phyloP scores from a whole-genome alignment of 2,329 filamentous ascomycete genomes.

The Ophiosphaerella narmari region DNA sequence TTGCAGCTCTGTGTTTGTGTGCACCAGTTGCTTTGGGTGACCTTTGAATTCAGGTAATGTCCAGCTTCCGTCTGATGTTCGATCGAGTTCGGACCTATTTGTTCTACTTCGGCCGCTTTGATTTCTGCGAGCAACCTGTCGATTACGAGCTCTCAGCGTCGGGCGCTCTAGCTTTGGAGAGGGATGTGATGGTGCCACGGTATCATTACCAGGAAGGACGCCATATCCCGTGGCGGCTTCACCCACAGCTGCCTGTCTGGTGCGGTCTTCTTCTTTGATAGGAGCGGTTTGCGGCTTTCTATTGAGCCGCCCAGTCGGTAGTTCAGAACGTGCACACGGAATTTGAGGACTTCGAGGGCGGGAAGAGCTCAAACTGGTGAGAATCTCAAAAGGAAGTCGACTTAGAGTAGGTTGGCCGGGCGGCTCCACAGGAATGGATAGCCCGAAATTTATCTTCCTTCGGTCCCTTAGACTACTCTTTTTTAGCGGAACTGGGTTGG shows the following conservation, averaged over 20 bases:
- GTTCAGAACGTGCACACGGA: slow-evolving; percentile 20
- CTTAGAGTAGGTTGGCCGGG: slow-evolving; percentile 26
- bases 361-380: slow-evolving; percentile 24
- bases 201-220: slow-evolving; percentile 14
- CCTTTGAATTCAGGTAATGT: slow-evolving; percentile 5
- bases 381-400: not conserved
- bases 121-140: slow-evolving; percentile 13
- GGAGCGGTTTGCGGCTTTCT: slow-evolving; percentile 11
- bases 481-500: not conserved
- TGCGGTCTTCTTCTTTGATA: slow-evolving; percentile 18
- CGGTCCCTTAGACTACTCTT: slow-evolving; percentile 29
- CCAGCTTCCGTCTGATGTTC: slow-evolving; percentile 11
- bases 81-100: slow-evolving; percentile 15
- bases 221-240: slow-evolving; percentile 1
- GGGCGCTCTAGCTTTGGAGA: slow-evolving; percentile 15
- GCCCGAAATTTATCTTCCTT: slow-evolving; percentile 33
- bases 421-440: slow-evolving; percentile 28
- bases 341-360: slow-evolving; percentile 35
- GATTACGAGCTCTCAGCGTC: slow-evolving; percentile 12
- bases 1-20: slow-evolving; percentile 16
- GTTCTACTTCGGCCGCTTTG: slow-evolving; percentile 16
- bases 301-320: slow-evolving; percentile 15
- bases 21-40: slow-evolving; percentile 10
- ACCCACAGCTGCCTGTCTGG: not conserved
- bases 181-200: slow-evolving; percentile 7